Conservation (phyloP, 2,329 filamentous ascomycete species). For the Hypoxylon sp. region DNA sequence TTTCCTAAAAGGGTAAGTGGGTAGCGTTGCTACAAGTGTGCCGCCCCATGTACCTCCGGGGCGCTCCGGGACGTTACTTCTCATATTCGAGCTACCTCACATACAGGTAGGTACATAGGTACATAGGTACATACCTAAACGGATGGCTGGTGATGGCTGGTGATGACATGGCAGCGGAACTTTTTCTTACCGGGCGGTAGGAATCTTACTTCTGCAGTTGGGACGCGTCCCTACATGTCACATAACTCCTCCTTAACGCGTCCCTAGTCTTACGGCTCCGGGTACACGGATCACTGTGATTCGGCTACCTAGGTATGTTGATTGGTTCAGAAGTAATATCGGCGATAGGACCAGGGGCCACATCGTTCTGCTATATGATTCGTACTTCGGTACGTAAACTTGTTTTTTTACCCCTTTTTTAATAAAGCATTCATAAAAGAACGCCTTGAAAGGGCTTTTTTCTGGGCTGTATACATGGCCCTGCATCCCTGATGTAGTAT, state of each 20-base stretch:
- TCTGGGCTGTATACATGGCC: constrained; percentile 4
- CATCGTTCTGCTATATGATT: constrained; percentile 12
- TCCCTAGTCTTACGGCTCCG: constrained; percentile 23
- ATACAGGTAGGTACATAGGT: too few species aligned
- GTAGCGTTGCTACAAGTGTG: constrained; percentile 13
- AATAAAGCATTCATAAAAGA: constrained; percentile 34
- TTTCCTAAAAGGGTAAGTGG: constrained; percentile 39
- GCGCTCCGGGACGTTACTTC: constrained; percentile 25
- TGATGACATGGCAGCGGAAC: constrained; percentile 16
- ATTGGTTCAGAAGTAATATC: constrained; percentile 32
- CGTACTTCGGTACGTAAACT: constrained; percentile 26
- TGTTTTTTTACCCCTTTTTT: constrained; percentile 38
- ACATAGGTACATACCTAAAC: too few species aligned
- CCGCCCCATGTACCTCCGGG: constrained; percentile 21
- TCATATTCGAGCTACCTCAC: neutral
- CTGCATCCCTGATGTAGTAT: constrained; percentile 33
- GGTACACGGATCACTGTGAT: constrained; percentile 5
- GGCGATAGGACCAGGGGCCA: constrained; percentile 32
- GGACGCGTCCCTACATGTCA: constrained; percentile 26
- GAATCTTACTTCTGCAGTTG: constrained; percentile 15
- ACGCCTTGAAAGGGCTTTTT: constrained; percentile 23
- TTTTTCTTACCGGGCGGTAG: constrained; percentile 24
- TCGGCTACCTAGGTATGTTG: neutral
- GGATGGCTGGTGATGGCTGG: neutral
- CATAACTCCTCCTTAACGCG: constrained; percentile 7